A percentile compares a stretch with the other conserved stretches of the same genome.
Evolutionary conservation across 1,284 basidiomycete species (phyloP).

Genomic region (Rugosomyces carneus): DNA sequence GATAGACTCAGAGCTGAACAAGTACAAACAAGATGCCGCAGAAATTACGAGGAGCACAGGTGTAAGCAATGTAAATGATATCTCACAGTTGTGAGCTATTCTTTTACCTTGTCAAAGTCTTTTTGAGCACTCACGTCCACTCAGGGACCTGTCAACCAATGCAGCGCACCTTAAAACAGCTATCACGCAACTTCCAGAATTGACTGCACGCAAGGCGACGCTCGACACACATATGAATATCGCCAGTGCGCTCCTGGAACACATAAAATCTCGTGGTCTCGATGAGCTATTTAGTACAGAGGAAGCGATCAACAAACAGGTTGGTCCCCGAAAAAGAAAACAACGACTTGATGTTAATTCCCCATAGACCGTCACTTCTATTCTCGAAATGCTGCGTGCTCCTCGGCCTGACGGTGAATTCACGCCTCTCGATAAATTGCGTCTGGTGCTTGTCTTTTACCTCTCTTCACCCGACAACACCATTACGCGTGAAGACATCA

Average conservation of each 20-base stretch:
- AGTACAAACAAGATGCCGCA: slow-evolving; percentile 95
- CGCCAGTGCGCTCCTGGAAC: slow-evolving; percentile 90
- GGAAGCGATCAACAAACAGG: slow-evolving; percentile 84
- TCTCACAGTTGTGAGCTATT: slow-evolving; percentile 76
- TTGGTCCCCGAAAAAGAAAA: slow-evolving; percentile 25
- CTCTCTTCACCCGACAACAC: slow-evolving; percentile 79
- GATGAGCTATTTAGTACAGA: slow-evolving; percentile 97
- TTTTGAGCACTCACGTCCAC: slow-evolving; percentile 6
- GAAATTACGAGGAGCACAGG: slow-evolving; percentile 97
- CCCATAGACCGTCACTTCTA: slow-evolving; percentile 63
- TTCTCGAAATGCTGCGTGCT: slow-evolving; percentile 79
- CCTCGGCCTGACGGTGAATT: slow-evolving; percentile 59
- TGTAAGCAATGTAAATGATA: slow-evolving; percentile 93
- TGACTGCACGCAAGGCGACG: slow-evolving; percentile 94
- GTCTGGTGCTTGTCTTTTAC: slow-evolving; percentile 92
- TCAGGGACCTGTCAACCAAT: slow-evolving; percentile 88
- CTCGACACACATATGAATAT: slow-evolving; percentile 99
- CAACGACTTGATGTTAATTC: background rate
- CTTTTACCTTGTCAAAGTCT: slow-evolving; percentile 7
- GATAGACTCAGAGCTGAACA: slow-evolving; percentile 89
- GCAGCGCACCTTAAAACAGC: slow-evolving; percentile 95
- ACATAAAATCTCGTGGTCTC: slow-evolving; percentile 92
- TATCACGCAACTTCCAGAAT: slow-evolving; percentile 96
- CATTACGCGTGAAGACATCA: slow-evolving; percentile 81
- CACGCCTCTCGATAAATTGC: slow-evolving; percentile 83